phyloP scores from a whole-genome alignment of 192 early-diverging fungal species.

The Coemansia sp. region DNA sequence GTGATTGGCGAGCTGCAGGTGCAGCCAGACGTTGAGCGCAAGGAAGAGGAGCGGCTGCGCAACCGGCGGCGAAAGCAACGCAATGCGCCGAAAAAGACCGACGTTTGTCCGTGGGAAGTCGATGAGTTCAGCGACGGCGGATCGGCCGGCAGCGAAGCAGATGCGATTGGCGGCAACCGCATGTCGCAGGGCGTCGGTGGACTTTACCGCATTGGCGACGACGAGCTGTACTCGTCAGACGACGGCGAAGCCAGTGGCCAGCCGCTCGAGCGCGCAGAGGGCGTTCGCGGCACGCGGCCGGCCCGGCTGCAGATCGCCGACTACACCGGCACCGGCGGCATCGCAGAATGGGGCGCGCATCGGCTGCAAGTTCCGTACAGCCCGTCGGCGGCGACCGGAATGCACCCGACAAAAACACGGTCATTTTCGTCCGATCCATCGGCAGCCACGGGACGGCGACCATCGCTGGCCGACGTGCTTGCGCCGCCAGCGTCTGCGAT shows the following conservation, averaged over 20 bases:
- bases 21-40: conserved; percentile 46
- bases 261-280: conserved; percentile 1
- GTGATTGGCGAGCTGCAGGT: conserved; percentile 42
- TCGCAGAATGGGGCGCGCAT: conserved; percentile 54
- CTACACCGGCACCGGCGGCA: conserved; percentile 55
- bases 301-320: conserved; percentile 22
- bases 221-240: conserved; percentile 47
- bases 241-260: conserved; percentile 14
- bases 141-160: conserved; percentile 14
- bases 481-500: conserved; percentile 42
- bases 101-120: conserved; percentile 53
- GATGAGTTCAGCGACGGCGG: conserved; percentile 49
- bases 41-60: conserved; percentile 47
- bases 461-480: conserved; percentile 49
- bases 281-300: conserved; percentile 11
- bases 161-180: not conserved
- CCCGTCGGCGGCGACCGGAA: conserved; percentile 13
- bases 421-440: conserved; percentile 46
- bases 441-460: conserved; percentile 30
- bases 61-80: conserved; percentile 37
- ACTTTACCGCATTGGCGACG: conserved; percentile 36
- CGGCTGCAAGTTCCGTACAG: conserved; percentile 49
- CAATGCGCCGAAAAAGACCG: conserved; percentile 38
- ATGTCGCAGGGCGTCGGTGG: not conserved
- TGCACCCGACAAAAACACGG: conserved; percentile 26